A percentile compares a stretch with the other conserved stretches of the same genome.
Evolutionary conservation across 306 rosid genomes (phyloP).

Genomic region (Crataegus laevigata): DNA sequence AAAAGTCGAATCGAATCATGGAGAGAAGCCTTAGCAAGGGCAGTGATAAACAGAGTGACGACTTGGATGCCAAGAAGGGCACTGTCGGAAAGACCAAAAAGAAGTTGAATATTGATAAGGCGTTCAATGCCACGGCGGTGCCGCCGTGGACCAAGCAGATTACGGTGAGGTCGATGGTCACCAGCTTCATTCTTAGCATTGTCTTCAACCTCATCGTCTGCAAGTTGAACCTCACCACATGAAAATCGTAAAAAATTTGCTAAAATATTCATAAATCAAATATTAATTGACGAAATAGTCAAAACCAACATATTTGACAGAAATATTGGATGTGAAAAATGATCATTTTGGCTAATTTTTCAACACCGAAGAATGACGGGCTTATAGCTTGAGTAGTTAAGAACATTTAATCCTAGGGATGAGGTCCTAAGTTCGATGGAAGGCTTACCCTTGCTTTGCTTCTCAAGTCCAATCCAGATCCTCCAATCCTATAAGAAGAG

Average conservation of each 20-base stretch:
- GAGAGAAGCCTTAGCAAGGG: conserved; percentile 19
- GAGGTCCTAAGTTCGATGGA: background rate
- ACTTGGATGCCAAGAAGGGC: background rate
- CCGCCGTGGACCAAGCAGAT: conserved; percentile 57
- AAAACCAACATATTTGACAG: too few relatives aligned
- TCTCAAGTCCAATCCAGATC: conserved; percentile 51
- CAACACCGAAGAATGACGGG: too few relatives aligned
- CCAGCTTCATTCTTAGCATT: conserved; percentile 43
- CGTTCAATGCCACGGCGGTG: conserved; percentile 29
- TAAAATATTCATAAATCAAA: background rate
- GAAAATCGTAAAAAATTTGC: background rate
- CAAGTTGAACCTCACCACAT: conserved; percentile 50
- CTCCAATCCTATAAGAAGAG: conserved; percentile 35
- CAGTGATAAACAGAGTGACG: background rate
- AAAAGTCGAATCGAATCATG: background rate
- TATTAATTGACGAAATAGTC: too few relatives aligned
- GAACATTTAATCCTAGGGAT: too few relatives aligned
- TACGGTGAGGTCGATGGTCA: conserved; percentile 44
- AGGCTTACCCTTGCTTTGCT: conserved; percentile 46
- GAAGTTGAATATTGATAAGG: conserved; percentile 35
- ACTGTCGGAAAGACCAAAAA: background rate
- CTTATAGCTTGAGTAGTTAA: too few relatives aligned
- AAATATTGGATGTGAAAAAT: too few relatives aligned
- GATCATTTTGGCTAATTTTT: too few relatives aligned
- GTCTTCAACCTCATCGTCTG: conserved; percentile 55